phyloP scores from a whole-genome alignment of 2,329 filamentous ascomycete genomes.

The Alternaria viburni region DNA sequence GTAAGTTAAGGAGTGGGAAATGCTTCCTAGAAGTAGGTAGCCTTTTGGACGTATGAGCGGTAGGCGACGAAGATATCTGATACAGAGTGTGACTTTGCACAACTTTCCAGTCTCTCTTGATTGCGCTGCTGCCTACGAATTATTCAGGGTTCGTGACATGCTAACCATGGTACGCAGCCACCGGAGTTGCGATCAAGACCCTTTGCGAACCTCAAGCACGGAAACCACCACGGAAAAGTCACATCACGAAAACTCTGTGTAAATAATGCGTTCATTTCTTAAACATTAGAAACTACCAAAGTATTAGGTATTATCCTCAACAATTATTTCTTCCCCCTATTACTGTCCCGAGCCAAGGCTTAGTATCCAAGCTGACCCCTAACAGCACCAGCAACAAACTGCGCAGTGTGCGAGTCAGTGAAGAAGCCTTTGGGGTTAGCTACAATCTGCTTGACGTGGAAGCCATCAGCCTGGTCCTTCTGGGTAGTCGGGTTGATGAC shows the following conservation, averaged over 20 bases:
- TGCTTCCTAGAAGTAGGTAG: no score
- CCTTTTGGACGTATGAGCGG: no score
- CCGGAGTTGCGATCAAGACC: neutral
- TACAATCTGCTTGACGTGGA: slow-evolving; percentile 60
- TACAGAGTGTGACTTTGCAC: no score
- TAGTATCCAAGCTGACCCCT: slow-evolving; percentile 53
- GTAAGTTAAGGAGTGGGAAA: no score
- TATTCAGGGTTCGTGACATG: no score
- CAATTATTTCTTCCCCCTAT: neutral
- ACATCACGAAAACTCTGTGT: neutral
- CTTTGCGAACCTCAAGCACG: neutral
- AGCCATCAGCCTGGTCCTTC: slow-evolving; percentile 55
- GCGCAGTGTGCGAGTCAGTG: slow-evolving; percentile 59
- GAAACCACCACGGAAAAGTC: neutral
- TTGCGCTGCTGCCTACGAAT: neutral
- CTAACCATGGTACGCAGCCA: neutral
- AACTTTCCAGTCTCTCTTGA: no score
- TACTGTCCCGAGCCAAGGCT: neutral
- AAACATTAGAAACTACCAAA: neutral
- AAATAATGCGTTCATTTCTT: neutral
- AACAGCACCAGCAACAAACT: slow-evolving; percentile 59
- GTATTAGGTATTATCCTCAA: neutral
- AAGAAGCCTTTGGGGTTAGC: slow-evolving; percentile 59
- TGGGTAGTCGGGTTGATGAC: slow-evolving; percentile 44
- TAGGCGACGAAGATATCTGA: no score